Percentiles rank a stretch among this genome's conserved stretches.
Evolutionary conservation across 225 moss, liverwort and hornwort species (phyloP).

Genomic region (Thuidium tamariscinum): DNA sequence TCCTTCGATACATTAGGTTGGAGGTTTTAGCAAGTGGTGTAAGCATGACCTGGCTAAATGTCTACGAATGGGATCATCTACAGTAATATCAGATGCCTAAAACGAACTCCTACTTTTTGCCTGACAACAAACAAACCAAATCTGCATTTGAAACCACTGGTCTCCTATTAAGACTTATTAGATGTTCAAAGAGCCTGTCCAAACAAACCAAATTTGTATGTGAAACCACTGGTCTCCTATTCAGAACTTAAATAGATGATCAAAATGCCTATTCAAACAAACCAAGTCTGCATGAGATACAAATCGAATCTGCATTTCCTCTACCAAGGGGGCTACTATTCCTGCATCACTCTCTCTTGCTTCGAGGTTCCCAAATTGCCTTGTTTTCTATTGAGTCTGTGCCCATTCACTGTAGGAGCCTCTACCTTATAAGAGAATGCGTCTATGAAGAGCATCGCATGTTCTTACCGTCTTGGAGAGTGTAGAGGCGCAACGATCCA

Average conservation of each 20-base stretch:
- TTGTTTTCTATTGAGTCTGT: neutral
- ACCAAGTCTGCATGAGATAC: no score
- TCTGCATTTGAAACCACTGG: neutral
- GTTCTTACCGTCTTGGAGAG: slow-evolving; percentile 20
- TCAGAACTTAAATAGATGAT: no score
- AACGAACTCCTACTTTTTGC: neutral
- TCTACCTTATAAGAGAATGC: neutral
- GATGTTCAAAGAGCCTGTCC: neutral
- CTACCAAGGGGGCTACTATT: neutral
- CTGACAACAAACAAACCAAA: neutral
- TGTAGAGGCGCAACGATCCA: slow-evolving; percentile 50
- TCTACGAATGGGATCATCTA: neutral
- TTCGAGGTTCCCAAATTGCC: neutral
- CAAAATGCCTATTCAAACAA: no score
- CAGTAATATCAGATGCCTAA: no score
- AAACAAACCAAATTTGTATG: no score
- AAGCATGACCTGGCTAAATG: neutral
- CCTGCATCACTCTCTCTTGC: neutral
- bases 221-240: no score
- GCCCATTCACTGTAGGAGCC: neutral
- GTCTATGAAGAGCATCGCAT: neutral
- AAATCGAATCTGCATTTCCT: no score
- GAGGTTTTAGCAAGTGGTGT: neutral
- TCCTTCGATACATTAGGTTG: neutral
- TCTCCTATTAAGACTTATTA: neutral